Evolutionary conservation across 1,284 basidiomycete species (phyloP).

Genomic region (Boletus semigastroideus): DNA sequence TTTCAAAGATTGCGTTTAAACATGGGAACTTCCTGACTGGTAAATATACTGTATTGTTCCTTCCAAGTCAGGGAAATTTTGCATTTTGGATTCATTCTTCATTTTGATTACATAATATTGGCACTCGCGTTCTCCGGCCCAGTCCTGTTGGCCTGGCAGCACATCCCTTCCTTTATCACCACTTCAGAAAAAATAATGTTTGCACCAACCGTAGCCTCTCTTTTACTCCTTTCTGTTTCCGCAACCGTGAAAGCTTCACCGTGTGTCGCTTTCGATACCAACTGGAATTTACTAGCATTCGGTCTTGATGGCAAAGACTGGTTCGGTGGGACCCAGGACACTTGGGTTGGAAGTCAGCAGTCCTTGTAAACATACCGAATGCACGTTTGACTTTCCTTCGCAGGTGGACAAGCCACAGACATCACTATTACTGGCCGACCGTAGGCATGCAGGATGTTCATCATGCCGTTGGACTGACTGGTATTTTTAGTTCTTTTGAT

Average conservation of each 20-base stretch:
- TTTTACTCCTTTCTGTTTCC: conserved; percentile 50
- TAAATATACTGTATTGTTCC: neutral
- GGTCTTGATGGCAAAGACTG: conserved; percentile 75
- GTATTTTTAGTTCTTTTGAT: conserved; percentile 58
- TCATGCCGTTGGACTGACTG: neutral
- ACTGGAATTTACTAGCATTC: conserved; percentile 73
- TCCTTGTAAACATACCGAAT: neutral
- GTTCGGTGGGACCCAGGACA: conserved; percentile 61
- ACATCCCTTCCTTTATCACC: neutral
- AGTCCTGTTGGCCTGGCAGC: too few species aligned
- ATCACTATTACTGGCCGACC: conserved; percentile 68
- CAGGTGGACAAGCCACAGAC: conserved; percentile 53
- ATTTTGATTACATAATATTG: neutral
- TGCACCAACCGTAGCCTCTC: conserved; percentile 53
- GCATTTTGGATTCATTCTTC: neutral
- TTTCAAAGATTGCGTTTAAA: neutral
- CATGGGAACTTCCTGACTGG: neutral
- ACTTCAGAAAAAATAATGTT: conserved; percentile 33
- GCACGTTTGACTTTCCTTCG: conserved; percentile 5
- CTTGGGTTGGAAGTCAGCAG: conserved; percentile 59
- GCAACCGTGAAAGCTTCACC: conserved; percentile 45
- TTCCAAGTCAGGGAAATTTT: too few species aligned
- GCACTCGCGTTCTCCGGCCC: too few species aligned
- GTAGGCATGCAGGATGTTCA: conserved; percentile 43
- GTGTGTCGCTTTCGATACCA: conserved; percentile 67